Base-by-base conservation (phyloP, 2,329 filamentous ascomycete genomes). In the Aspergillus ochraceoroseus region DNA sequence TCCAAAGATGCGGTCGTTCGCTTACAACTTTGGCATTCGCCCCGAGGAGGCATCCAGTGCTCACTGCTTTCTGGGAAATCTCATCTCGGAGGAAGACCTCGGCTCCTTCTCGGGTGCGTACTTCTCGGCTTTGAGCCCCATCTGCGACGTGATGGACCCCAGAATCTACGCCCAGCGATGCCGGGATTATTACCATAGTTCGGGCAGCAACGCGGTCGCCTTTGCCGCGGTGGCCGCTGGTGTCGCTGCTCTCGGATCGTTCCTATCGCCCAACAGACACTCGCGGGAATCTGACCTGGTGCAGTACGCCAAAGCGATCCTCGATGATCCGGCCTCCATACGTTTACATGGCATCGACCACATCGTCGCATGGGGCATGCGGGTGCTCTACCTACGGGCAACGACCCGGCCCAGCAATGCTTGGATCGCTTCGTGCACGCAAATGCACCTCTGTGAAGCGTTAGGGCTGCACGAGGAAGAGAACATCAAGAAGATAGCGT, bases 21-120 rank as follows among this genome's bases (percentile, higher is more conserved):
- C 58, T 4, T 59, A 58, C 44, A 60, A 57, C 45, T 60, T 60
- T 42, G 58, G 58, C 6, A 53, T 59, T 20, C 55, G 57, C 6
- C 57, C 57, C 0, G 57, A 59, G 13, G 57, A 59, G 42, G 41
- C 51, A 25, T 58, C 57, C 13, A 50, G 47, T n/a, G 4, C 40
- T 4, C 41, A 60, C 14, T 9, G 43, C 26, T 52, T 52, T 7
- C 46, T 59, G 7, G 53, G 48, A 2, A 44, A 43, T 2, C 39
- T 59, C 2, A 56, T 59, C 25, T 56, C 55, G 2, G 51, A 55
- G 32, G 38, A 58, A 8, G 47, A 59, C 18, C 54, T 61, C 2
- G 18, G 3, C 15, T 45, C 38, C 11, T 58, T 37, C 28, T 59
- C 57, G 2, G 28, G 11, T 20, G 46, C 40, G 13, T 61, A 48